Conservation (phyloP, 805 yeast genomes). For the Citeromyces matritensis region DNA sequence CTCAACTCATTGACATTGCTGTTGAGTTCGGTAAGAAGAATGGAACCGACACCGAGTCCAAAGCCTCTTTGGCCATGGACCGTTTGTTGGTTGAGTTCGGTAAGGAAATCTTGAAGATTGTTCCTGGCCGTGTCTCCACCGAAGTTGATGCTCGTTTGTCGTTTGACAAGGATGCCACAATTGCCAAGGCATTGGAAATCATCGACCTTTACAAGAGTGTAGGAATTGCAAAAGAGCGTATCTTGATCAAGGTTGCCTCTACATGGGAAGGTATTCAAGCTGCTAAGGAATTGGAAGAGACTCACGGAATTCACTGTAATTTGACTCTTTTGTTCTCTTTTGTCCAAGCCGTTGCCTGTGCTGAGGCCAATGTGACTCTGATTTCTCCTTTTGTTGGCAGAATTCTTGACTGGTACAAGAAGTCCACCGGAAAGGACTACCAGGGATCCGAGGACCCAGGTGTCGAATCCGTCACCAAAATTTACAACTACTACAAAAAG, state of each 20-base stretch:
- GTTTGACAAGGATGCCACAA: slow-evolving; percentile 86
- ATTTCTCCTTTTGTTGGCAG: slow-evolving; percentile 99
- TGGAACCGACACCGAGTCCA: slow-evolving; percentile 43
- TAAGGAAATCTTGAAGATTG: slow-evolving; percentile 78
- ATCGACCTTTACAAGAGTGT: slow-evolving; percentile 72
- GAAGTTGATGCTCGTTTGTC: slow-evolving; percentile 98
- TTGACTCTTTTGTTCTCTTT: slow-evolving; percentile 90
- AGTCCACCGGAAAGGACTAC: slow-evolving; percentile 80
- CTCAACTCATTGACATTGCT: slow-evolving; percentile 81
- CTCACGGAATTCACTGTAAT: slow-evolving; percentile 88
- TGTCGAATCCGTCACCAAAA: slow-evolving; percentile 75
- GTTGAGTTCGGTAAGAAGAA: slow-evolving; percentile 67
- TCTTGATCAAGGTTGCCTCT: slow-evolving; percentile 91
- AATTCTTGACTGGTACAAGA: slow-evolving; percentile 97
- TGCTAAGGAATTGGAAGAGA: slow-evolving; percentile 84
- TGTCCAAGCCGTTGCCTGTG: slow-evolving; percentile 97
- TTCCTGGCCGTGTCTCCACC: slow-evolving; percentile 98
- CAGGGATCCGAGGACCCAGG: slow-evolving; percentile 84
- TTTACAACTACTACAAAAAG: slow-evolving; percentile 97
- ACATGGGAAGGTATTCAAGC: slow-evolving; percentile 99
- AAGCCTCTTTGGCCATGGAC: slow-evolving; percentile 79
- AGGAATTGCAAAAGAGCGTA: slow-evolving; percentile 82
- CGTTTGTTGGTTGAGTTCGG: slow-evolving; percentile 93
- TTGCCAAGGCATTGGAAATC: slow-evolving; percentile 85
- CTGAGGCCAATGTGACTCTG: slow-evolving; percentile 91